phyloP scores from a whole-genome alignment of 169 alveolate genomes.

The Eimeria falciformis region DNA sequence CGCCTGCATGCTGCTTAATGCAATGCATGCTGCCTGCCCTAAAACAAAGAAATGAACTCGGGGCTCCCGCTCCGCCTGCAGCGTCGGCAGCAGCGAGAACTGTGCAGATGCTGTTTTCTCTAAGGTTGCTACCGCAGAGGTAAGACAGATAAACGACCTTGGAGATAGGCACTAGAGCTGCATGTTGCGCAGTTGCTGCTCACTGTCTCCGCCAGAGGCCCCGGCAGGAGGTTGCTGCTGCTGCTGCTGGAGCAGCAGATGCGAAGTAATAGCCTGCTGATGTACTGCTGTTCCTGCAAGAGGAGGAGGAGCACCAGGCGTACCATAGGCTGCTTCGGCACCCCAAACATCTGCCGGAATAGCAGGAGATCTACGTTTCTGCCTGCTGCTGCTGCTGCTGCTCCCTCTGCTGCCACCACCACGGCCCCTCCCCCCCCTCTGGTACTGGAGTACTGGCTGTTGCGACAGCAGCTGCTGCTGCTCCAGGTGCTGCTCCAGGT shows the following conservation, averaged over 20 bases:
- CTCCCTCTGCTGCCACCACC: slow-evolving; percentile 60
- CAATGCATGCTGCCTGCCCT: no score
- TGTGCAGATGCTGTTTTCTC: no score
- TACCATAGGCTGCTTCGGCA: slow-evolving; percentile 31
- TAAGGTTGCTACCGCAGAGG: neutral
- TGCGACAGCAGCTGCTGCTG: slow-evolving; percentile 15
- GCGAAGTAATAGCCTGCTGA: slow-evolving; percentile 33
- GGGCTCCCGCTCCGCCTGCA: no score
- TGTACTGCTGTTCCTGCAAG: slow-evolving; percentile 8
- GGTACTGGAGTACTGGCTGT: slow-evolving; percentile 10
- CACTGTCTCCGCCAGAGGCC: slow-evolving; percentile 35
- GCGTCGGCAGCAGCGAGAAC: no score
- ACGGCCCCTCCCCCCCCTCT: slow-evolving; percentile 53
- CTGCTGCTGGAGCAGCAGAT: slow-evolving; percentile 57
- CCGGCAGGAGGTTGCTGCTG: slow-evolving; percentile 34
- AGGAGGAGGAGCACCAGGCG: slow-evolving; percentile 52
- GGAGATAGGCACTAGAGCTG: slow-evolving; percentile 34
- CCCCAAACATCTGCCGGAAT: slow-evolving; percentile 57
- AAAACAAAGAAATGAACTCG: no score
- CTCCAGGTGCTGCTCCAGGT: slow-evolving; percentile 19
- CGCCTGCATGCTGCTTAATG: no score
- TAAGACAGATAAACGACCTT: no score
- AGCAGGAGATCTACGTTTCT: slow-evolving; percentile 40
- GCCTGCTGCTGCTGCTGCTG: slow-evolving; percentile 61
- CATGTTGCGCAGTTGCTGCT: slow-evolving; percentile 41